Base-by-base conservation (phyloP, 306 rosid species). In the Inga leiocalycina region DNA sequence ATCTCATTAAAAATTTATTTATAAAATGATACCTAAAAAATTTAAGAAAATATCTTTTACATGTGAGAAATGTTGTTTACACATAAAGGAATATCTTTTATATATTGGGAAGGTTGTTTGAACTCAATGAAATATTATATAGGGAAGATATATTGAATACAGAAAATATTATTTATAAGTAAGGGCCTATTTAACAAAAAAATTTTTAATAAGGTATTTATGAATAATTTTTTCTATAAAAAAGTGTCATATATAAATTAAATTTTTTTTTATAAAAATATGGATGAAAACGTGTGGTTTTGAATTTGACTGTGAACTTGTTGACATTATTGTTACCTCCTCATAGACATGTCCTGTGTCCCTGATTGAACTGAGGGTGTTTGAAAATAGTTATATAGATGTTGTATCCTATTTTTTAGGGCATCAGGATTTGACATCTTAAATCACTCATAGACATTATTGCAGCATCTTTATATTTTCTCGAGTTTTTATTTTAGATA, bases 31-130 rank as follows among this genome's bases (percentile, higher is more conserved):
- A 27, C 0, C 30, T 27, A 27, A 27, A 27, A 27, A 1, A 27
- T 27, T 27, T 27, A 27, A 27, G 30, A 1, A 27, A 0, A 27
- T 27, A 27, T 27, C 30, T 27, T 27, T 27, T 27, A 27, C 30
- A 27, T 0, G 0, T 27, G 30, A 27, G 30, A 27, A 27, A 27
- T 27, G 1, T 27, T 27, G 30, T 27, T 27, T 27, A 27, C 30
- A 27, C 30, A 27, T 1, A 27, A 27, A 27, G 30, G 1, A 27
- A 27, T 27, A 27, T 0, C 30, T 27, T 27, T 27, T 27, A 27
- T 1, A 27, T 27, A 27, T 1, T 0, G 1, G 1, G 0, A 27
- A 27, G 0, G 1, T 27, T 27, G 1, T 27, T 27, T 27, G 30
- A 27, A 27, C 30, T 27, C 30, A 27, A 27, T 27, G 30, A 27